Percentiles rank a stretch among this genome's conserved stretches.
phyloP scores from a whole-genome alignment of 1,284 basidiomycete species.

The Exobasidium cylindrosporum region DNA sequence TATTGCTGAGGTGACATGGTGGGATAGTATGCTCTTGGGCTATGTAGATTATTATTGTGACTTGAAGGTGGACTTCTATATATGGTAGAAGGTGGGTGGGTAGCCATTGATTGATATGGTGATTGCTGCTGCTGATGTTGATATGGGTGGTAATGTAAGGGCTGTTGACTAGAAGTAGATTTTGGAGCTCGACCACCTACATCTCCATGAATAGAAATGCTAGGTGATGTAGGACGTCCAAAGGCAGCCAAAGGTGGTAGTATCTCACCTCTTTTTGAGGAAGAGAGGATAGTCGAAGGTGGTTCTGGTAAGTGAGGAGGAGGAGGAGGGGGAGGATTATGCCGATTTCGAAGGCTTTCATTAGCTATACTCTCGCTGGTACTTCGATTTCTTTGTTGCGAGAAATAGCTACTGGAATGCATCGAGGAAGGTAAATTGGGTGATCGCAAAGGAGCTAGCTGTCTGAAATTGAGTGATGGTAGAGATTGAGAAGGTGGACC shows the following conservation, averaged over 20 bases:
- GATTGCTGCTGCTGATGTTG: slow-evolving; percentile 6
- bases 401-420: neutral
- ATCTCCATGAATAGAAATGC: neutral
- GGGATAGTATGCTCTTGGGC: neutral
- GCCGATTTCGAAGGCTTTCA: neutral
- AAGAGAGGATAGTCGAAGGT: neutral
- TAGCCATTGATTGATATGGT: neutral
- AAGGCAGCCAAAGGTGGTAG: neutral
- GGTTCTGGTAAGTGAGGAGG: neutral
- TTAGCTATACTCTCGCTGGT: neutral
- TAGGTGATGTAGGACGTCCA: neutral
- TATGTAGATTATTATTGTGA: neutral
- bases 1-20: neutral
- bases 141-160: neutral
- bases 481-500: neutral
- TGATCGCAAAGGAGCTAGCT: neutral
- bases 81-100: too few species aligned
- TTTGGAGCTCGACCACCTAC: neutral
- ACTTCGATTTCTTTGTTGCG: neutral
- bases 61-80: neutral
- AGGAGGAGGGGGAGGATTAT: neutral
- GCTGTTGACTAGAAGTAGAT: neutral
- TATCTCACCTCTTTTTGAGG: neutral
- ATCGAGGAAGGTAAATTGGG: neutral
- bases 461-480: neutral